Conservation (phyloP, 2,329 filamentous ascomycete species). For the Aaosphaeria pasadenensis region DNA sequence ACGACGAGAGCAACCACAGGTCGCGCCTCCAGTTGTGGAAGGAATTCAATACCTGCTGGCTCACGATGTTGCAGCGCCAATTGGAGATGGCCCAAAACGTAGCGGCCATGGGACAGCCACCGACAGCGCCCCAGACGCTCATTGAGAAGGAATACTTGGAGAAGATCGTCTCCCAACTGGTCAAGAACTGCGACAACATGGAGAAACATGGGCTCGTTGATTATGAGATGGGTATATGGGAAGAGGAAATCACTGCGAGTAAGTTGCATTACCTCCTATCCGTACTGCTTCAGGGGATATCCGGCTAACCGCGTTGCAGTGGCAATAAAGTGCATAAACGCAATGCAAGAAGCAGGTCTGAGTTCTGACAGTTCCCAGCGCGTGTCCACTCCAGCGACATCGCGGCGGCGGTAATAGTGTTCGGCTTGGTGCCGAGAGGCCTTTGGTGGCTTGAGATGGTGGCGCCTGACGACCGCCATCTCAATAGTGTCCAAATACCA, state of each 20-base stretch:
- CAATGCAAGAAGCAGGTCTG: conserved; percentile 45
- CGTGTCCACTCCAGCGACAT: conserved; percentile 22
- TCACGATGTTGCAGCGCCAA: conserved; percentile 78
- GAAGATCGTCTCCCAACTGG: conserved; percentile 77
- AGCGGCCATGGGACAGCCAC: conserved; percentile 57
- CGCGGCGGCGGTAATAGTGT: conserved; percentile 30
- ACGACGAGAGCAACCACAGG: conserved; percentile 71
- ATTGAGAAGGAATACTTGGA: conserved; percentile 68
- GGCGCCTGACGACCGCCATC: conserved; percentile 10
- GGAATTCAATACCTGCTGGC: conserved; percentile 92
- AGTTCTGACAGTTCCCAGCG: conserved; percentile 27
- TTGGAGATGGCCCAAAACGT: conserved; percentile 66
- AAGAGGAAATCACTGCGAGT: conserved; percentile 87
- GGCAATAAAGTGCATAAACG: conserved; percentile 48
- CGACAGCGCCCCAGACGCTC: conserved; percentile 59
- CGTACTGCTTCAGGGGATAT: not conserved
- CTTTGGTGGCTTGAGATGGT: conserved; percentile 12
- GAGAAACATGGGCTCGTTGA: conserved; percentile 94
- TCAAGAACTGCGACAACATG: conserved; percentile 78
- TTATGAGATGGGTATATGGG: conserved; percentile 95
- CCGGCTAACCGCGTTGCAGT: conserved; percentile 45
- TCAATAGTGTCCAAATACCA: not conserved
- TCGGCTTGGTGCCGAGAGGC: conserved; percentile 7
- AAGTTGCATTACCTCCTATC: conserved; percentile 39
- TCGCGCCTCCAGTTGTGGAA: conserved; percentile 85